These are phyloP conservation scores for Moelleriella libera DNA, from an alignment of 2,329 filamentous ascomycete species.

Conservation along the genomic window DNA sequence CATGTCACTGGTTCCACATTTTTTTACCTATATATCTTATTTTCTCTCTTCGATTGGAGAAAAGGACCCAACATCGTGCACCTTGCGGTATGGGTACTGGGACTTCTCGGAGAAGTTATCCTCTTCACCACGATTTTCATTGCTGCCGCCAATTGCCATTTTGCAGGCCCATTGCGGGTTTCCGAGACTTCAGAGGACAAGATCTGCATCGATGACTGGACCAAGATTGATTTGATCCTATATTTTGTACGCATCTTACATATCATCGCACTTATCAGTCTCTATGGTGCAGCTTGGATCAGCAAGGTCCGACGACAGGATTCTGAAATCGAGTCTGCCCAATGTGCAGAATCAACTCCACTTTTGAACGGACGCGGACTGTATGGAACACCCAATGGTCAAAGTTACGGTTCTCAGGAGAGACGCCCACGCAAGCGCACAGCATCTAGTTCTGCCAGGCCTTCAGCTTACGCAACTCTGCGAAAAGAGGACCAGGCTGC, in stretches of 20 bases:
- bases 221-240: slow-evolving; percentile 46
- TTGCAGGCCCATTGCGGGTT: slow-evolving; percentile 27
- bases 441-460: slow-evolving; percentile 23
- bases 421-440: slow-evolving; percentile 20
- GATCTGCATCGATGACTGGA: slow-evolving; percentile 23
- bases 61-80: slow-evolving; percentile 72
- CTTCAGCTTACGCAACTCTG: slow-evolving; percentile 12
- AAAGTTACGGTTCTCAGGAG: slow-evolving; percentile 3
- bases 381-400: slow-evolving; percentile 19
- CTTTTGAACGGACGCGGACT: slow-evolving; percentile 36
- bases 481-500: slow-evolving; percentile 51
- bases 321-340: slow-evolving; percentile 23
- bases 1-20: slow-evolving; percentile 77
- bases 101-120: slow-evolving; percentile 56
- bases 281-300: slow-evolving; percentile 26
- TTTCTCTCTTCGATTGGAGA: slow-evolving; percentile 73
- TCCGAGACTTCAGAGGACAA: slow-evolving; percentile 12
- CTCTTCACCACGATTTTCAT: slow-evolving; percentile 56
- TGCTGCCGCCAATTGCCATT: slow-evolving; percentile 54
- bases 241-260: slow-evolving; percentile 56
- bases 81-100: slow-evolving; percentile 63
- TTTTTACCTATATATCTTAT: slow-evolving; percentile 72
- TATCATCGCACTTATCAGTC: slow-evolving; percentile 43
- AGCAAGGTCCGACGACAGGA: slow-evolving; percentile 24
- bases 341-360: slow-evolving; percentile 44